Evolutionary conservation across 106 monocot species (phyloP).

Genomic region (Platanthera zijinensis): DNA sequence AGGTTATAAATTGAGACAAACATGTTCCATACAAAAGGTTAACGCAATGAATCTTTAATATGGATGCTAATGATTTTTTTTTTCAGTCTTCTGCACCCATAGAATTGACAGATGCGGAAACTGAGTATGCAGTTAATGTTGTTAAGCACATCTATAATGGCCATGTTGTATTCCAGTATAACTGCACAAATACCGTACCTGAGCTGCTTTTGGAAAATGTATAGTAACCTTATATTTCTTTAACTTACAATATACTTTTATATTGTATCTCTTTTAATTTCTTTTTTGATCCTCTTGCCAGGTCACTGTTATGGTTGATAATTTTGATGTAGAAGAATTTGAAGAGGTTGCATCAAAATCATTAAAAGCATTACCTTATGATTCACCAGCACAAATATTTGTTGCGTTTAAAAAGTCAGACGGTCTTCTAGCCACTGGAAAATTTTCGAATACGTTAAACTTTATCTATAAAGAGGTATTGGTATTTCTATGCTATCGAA

Average conservation of each 20-base stretch:
- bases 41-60: neutral
- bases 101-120: constrained; percentile 97
- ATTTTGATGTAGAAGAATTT: constrained; percentile 93
- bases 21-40: neutral
- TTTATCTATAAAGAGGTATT: constrained; percentile 94
- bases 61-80: neutral
- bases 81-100: constrained; percentile 88
- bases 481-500: neutral
- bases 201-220: constrained; percentile 93
- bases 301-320: constrained; percentile 87
- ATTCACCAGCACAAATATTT: constrained; percentile 81
- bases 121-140: constrained; percentile 91
- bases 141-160: constrained; percentile 85
- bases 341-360: constrained; percentile 61
- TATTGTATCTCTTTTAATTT: neutral
- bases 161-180: constrained; percentile 88
- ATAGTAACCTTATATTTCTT: constrained; percentile 1
- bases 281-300: constrained; percentile 16
- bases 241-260: neutral
- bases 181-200: constrained; percentile 94
- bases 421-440: constrained; percentile 65
- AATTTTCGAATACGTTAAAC: constrained; percentile 84
- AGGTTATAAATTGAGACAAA: constrained; percentile 34
- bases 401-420: constrained; percentile 89
- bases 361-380: constrained; percentile 68